Evolutionary conservation across 2,329 filamentous ascomycete genomes (phyloP), one percentile per base, ranked within the genome.

Genomic region (Ophiosphaerella herpotricha): DNA sequence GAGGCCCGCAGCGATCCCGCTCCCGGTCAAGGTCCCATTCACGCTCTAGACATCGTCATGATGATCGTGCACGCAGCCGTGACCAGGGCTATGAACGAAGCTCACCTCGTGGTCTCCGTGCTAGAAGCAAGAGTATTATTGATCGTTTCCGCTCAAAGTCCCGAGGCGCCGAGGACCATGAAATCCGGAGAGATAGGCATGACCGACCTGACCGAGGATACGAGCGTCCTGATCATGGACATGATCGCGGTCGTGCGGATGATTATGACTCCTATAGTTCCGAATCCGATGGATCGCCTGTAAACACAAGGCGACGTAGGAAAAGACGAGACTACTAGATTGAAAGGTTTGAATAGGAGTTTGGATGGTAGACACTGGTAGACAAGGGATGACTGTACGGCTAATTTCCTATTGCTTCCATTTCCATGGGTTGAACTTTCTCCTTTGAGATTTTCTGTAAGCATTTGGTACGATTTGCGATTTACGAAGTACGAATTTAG

Each of bases 101-200:
- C 24, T 13, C 31, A 23, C 21, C 43, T 3, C 40, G 48, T 16
- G 50, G 60, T 23, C 47, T 65, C 7, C 60, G 62, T 46, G 62
- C 62, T 62, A 58, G 62, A 57, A 65, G 62, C 54, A 54, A 48
- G 42, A 65, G 62, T 41, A 50, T 65, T 8, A 55, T 65, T 39
- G 57, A 61, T 40, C 62, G 58, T 23, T 57, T 65, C 43, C 62
- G 60, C 39, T 62, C 58, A 14, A 65, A 63, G 42, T 65, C 62
- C 33, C 60, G 57, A 1, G 60, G 58, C 5, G 39, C 38, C 7
- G 61, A 60, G 5, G 54, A 58, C 31, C 54, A 47, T 32, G 57
- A 57, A n/a, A 11, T 2, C 5, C 41, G 33, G 7, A 42, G 39
- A 23, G 48, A 48, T 38, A 47, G 46, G 11, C 43, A 48, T 36